Base-by-base conservation (phyloP, 177 flowering plant species). In the Tripterygium wilfordii region DNA sequence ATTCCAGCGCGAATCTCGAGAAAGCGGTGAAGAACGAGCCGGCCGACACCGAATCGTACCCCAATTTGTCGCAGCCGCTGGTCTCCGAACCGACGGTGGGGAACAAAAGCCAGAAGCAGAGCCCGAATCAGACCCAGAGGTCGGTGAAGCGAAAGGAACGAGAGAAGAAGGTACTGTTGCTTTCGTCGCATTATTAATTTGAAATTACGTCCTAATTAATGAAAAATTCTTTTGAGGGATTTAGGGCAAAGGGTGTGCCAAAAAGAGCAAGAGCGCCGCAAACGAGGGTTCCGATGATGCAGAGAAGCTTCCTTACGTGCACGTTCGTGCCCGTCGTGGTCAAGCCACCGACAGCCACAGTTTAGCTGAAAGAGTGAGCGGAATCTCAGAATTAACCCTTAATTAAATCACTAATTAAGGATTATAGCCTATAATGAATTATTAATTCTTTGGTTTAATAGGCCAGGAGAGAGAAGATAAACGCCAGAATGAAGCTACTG, bases 401-500 rank as follows among this genome's bases (percentile, higher is more conserved):
- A 21, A 20, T 46, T 36, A 36, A n/a, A n/a, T n/a, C n/a, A n/a
- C n/a, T n/a, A n/a, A n/a, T n/a, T n/a, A n/a, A n/a, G n/a, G n/a
- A n/a, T n/a, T n/a, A n/a, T n/a, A n/a, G n/a, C n/a, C n/a, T n/a
- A n/a, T n/a, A n/a, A n/a, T n/a, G n/a, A n/a, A n/a, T n/a, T n/a
- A n/a, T n/a, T n/a, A n/a, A n/a, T 56, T 15, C 32, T 5, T 17
- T 43, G 40, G 22, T 42, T 21, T 45, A 42, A 2, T 36, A 92
- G 98, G 98, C 92, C 2, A 80, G 98, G 62, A 83, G 98, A 63
- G 96, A 92, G 79, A 92, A 92, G 56, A 92, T 92, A 14, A 92
- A 84, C 59, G 91, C 85, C 5, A 66, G 97, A 56, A 92, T 92
- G 98, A 92, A 88, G 77, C 71, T 88, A 6, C 79, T 92, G 13